These are phyloP conservation scores for Dendrocalamus sinicus DNA, from an alignment of 176 grass and related monocot genomes.

Conservation along the genomic window DNA sequence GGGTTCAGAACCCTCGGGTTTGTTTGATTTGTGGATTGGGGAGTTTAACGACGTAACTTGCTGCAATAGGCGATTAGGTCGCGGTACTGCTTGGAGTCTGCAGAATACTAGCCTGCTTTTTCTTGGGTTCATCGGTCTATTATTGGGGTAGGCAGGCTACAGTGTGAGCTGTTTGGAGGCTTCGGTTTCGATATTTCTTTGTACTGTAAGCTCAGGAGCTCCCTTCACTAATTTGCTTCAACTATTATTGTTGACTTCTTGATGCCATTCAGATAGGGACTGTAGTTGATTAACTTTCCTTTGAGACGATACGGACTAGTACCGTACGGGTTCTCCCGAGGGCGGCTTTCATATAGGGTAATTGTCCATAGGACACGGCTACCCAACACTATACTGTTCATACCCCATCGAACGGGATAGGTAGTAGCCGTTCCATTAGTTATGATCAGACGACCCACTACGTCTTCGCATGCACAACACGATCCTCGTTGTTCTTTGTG, in stretches of 20 bases:
- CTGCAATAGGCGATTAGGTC: background rate
- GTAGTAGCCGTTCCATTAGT: too few relatives aligned
- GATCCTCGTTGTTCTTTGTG: too few relatives aligned
- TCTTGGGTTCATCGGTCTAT: background rate
- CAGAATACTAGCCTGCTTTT: background rate
- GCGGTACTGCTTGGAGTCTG: background rate
- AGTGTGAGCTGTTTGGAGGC: background rate
- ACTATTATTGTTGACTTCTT: background rate
- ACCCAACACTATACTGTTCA: too few relatives aligned
- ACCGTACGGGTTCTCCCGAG: background rate
- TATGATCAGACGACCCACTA: too few relatives aligned
- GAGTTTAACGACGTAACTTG: background rate
- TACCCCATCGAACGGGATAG: too few relatives aligned
- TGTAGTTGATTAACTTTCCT: background rate
- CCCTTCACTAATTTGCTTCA: background rate
- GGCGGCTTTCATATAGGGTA: too few relatives aligned
- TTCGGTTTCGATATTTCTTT: background rate
- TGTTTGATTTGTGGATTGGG: background rate
- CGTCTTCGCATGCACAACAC: too few relatives aligned
- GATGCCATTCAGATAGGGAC: background rate
- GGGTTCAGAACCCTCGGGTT: background rate
- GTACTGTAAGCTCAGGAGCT: background rate
- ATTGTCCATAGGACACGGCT: too few relatives aligned
- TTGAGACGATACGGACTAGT: background rate
- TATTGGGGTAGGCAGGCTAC: background rate